Conservation (phyloP, 345 rosid genomes). For the rapeseed (Brassica napus) region DNA sequence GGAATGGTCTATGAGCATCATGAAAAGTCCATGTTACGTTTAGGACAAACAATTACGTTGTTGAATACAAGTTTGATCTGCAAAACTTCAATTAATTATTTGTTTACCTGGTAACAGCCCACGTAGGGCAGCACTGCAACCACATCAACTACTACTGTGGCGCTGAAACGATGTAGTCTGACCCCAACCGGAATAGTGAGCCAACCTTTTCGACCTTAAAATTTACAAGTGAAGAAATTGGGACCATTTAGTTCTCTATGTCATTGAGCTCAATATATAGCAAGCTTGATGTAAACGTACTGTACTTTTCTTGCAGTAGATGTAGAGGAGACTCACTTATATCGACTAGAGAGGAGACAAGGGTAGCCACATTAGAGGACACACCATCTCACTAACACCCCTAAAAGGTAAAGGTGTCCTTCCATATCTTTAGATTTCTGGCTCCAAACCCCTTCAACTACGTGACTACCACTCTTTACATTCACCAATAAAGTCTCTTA, state of each 20-base stretch:
- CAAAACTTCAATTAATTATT: constrained; percentile 15
- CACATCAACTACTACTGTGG: constrained; percentile 64
- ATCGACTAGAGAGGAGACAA: background rate
- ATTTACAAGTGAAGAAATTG: background rate
- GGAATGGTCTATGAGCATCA: background rate
- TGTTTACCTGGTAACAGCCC: constrained; percentile 86
- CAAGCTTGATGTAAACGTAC: constrained; percentile 7
- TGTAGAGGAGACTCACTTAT: background rate
- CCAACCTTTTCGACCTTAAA: constrained; percentile 50
- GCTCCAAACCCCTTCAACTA: background rate
- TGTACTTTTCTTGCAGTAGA: background rate
- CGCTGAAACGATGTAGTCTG: constrained; percentile 75
- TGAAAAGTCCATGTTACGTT: background rate
- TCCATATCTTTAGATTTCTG: constrained; percentile 65
- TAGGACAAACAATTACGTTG: background rate
- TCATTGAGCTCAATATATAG: background rate
- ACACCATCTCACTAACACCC: constrained; percentile 91
- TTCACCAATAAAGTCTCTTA: constrained; percentile 8
- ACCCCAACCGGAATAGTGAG: constrained; percentile 85
- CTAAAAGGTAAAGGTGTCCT: constrained; percentile 87
- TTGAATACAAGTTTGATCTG: constrained; percentile 12
- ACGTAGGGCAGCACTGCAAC: constrained; percentile 79
- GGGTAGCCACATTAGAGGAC: constrained; percentile 16
- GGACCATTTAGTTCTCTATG: constrained; percentile 5
- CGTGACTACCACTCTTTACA: constrained; percentile 3